Evolutionary conservation across 345 rosid species (phyloP).

Genomic region (Crucihimalaya himalaica): DNA sequence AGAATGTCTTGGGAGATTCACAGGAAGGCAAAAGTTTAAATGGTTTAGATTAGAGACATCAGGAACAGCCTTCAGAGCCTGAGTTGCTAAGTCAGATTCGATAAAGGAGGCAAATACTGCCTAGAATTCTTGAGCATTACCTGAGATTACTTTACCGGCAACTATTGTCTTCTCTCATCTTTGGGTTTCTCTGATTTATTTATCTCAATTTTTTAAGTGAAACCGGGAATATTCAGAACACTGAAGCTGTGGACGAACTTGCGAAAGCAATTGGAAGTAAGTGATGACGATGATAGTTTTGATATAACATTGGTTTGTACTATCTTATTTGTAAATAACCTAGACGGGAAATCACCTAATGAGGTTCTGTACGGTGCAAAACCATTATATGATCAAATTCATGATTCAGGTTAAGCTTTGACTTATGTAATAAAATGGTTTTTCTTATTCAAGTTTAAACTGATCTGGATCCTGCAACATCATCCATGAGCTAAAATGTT

Average conservation of each 20-base stretch:
- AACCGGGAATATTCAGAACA: constrained; percentile 6
- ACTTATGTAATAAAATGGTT: not conserved
- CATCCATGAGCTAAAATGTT: not conserved
- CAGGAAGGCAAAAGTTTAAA: not conserved
- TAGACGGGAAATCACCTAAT: too few relatives aligned
- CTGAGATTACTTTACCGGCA: not conserved
- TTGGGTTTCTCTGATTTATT: not conserved
- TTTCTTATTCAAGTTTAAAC: not conserved
- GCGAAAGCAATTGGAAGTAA: not conserved
- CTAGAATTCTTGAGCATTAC: not conserved
- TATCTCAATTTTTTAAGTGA: constrained; percentile 8
- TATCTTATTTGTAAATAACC: not conserved
- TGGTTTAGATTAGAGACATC: constrained; percentile 4
- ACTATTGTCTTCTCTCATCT: not conserved
- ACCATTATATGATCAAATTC: too few relatives aligned
- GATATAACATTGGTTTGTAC: not conserved
- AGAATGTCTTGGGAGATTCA: constrained; percentile 9
- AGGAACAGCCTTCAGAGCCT: constrained; percentile 7
- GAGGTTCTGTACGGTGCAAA: too few relatives aligned
- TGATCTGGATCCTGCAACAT: not conserved
- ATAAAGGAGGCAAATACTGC: constrained; percentile 1
- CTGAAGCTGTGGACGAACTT: not conserved
- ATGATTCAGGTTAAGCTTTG: constrained; percentile 1
- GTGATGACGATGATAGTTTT: not conserved
- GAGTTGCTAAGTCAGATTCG: not conserved